A percentile compares a stretch with the other conserved stretches of the same genome.
phyloP scores from a whole-genome alignment of 1,139 yeast genomes.

The Scheffersomyces segobiensis region DNA sequence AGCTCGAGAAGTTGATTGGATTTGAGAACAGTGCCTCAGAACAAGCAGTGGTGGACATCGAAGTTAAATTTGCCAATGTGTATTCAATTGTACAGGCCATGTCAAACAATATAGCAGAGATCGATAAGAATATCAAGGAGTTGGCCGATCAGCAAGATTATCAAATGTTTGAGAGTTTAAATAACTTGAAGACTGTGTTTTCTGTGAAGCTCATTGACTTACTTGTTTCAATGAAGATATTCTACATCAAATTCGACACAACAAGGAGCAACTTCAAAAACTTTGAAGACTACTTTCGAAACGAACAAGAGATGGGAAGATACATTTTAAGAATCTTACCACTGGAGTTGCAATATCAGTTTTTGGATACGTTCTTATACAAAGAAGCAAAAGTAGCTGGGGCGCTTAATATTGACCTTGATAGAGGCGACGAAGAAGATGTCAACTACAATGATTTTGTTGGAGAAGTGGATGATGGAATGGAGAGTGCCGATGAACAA shows the following conservation, averaged over 20 bases:
- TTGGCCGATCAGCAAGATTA: constrained; percentile 1
- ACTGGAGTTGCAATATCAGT: constrained; percentile 20
- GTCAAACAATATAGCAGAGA: background rate
- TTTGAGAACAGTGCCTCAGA: constrained; percentile 11
- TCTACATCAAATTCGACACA: constrained; percentile 29
- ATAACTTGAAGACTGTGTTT: constrained; percentile 25
- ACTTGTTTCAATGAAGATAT: constrained; percentile 32
- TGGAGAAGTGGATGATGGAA: constrained; percentile 11
- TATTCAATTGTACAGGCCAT: background rate
- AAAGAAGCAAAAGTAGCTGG: constrained; percentile 35
- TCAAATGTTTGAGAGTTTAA: constrained; percentile 16
- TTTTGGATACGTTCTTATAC: constrained; percentile 31
- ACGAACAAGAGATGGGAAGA: constrained; percentile 12
- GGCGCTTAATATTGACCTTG: constrained; percentile 38
- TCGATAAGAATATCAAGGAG: background rate
- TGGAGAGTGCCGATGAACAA: constrained; percentile 6
- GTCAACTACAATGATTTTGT: constrained; percentile 49
- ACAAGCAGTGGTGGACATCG: constrained; percentile 20
- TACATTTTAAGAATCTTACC: constrained; percentile 17
- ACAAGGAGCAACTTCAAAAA: constrained; percentile 23
- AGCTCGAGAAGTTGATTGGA: constrained; percentile 32
- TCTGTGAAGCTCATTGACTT: constrained; percentile 33
- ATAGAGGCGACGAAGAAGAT: constrained; percentile 58
- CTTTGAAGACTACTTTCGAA: constrained; percentile 28
- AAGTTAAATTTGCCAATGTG: constrained; percentile 1